Conservation (phyloP, 192 early-diverging fungal species). For the Pecoramyces ruminantium region DNA sequence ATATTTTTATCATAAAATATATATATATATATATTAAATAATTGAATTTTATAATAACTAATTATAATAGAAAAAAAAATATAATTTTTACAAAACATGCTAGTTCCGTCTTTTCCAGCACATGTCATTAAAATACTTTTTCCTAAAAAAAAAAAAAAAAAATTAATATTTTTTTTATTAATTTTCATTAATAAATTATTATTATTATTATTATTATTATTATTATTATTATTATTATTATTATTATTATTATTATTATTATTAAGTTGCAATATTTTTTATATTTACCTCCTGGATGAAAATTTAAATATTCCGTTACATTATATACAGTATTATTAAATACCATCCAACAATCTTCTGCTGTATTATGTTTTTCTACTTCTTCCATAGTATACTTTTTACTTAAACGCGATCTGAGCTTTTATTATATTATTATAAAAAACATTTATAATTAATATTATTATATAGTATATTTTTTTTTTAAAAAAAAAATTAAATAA, state of each 20-base stretch:
- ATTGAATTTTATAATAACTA: too few relatives aligned
- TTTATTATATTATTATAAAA: neutral
- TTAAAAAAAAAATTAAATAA: too few relatives aligned
- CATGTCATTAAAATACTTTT: neutral
- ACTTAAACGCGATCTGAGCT: neutral
- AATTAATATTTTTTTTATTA: too few relatives aligned
- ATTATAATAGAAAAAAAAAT: neutral
- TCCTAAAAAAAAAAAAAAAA: neutral
- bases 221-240: too few relatives aligned
- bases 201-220: too few relatives aligned
- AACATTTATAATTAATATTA: neutral
- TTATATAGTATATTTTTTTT: too few relatives aligned
- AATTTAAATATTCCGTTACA: neutral
- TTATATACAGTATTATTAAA: neutral
- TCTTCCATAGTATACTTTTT: neutral
- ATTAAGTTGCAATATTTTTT: too few relatives aligned
- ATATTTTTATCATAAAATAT: too few relatives aligned
- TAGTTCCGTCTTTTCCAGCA: neutral
- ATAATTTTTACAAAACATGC: neutral
- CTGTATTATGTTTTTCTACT: neutral
- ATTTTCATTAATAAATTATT: too few relatives aligned
- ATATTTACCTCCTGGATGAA: neutral
- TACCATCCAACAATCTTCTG: neutral
- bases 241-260: too few relatives aligned
- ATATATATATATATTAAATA: too few relatives aligned